Evolutionary conservation across 495 filamentous ascomycete genomes (phyloP).

Genomic region (Xylaria acuta): DNA sequence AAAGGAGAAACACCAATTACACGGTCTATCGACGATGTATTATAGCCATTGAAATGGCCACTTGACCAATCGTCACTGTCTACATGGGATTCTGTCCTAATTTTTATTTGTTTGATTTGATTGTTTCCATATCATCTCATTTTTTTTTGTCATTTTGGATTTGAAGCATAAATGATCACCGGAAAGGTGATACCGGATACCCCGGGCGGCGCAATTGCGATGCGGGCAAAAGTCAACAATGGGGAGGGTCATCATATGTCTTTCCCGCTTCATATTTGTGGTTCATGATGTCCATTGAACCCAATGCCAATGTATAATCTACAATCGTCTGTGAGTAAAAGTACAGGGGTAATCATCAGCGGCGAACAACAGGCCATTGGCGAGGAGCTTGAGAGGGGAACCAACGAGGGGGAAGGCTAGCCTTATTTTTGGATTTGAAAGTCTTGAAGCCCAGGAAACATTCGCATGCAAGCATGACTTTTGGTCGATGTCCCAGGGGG

Average conservation of each 20-base stretch:
- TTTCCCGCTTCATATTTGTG: constrained; percentile 27
- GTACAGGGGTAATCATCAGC: constrained; percentile 3
- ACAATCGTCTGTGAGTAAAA: constrained; percentile 25
- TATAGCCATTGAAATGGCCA: constrained; percentile 36
- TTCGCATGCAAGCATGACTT: constrained; percentile 5
- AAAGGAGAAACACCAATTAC: constrained; percentile 70
- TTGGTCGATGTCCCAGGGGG: neutral
- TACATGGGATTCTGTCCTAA: neutral
- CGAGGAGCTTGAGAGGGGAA: neutral
- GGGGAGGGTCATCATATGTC: constrained; percentile 16
- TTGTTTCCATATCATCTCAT: constrained; percentile 27
- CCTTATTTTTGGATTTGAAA: neutral
- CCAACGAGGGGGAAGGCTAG: neutral
- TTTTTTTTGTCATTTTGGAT: constrained; percentile 25
- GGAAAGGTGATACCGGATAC: constrained; percentile 37
- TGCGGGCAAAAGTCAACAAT: constrained; percentile 22
- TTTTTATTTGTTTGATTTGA: constrained; percentile 18
- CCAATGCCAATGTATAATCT: constrained; percentile 30
- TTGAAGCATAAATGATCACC: constrained; percentile 31
- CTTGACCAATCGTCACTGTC: neutral
- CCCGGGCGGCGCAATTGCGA: constrained; percentile 33
- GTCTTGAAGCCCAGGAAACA: neutral
- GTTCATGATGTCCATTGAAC: constrained; percentile 23
- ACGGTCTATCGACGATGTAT: constrained; percentile 66
- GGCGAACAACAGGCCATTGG: neutral